Evolutionary conservation across 2,329 filamentous ascomycete species (phyloP).

Genomic region (Talaromyces rugulosus): DNA sequence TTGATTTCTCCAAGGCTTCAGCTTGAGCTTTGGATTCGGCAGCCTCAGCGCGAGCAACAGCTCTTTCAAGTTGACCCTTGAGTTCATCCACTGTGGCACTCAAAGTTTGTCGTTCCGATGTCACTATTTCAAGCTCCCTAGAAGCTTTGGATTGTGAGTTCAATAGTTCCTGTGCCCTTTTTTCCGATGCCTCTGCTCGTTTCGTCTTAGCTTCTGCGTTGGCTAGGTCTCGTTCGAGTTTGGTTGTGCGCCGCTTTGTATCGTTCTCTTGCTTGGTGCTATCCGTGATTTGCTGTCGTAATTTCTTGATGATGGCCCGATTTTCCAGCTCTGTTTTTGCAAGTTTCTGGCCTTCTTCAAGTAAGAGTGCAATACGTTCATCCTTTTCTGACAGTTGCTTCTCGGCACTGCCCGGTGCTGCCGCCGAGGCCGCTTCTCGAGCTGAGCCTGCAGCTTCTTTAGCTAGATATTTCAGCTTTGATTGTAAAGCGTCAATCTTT

Average conservation of each 20-base stretch:
- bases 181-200: slow-evolving; percentile 56
- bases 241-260: slow-evolving; percentile 53
- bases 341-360: slow-evolving; percentile 88
- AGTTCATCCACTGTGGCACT: slow-evolving; percentile 64
- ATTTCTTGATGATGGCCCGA: slow-evolving; percentile 74
- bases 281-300: slow-evolving; percentile 54
- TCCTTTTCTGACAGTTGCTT: slow-evolving; percentile 86
- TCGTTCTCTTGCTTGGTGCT: slow-evolving; percentile 49
- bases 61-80: slow-evolving; percentile 64
- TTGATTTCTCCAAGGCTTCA: slow-evolving; percentile 65
- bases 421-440: slow-evolving; percentile 60
- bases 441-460: slow-evolving; percentile 74
- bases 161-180: slow-evolving; percentile 53
- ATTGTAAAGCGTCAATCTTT: slow-evolving; percentile 84
- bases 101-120: slow-evolving; percentile 59
- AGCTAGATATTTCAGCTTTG: slow-evolving; percentile 84
- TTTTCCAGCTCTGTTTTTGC: slow-evolving; percentile 84
- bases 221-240: slow-evolving; percentile 53
- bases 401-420: slow-evolving; percentile 62
- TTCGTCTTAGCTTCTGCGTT: slow-evolving; percentile 54
- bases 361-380: slow-evolving; percentile 78
- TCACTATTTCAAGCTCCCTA: slow-evolving; percentile 59
- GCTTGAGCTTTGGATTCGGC: slow-evolving; percentile 63
- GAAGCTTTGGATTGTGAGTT: slow-evolving; percentile 49
- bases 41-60: slow-evolving; percentile 61